A percentile compares a stretch with the other conserved stretches of the same genome.
Evolutionary conservation across 202 grass and related monocot species (phyloP).

Genomic region (Thinopyrum obtusiflorum): DNA sequence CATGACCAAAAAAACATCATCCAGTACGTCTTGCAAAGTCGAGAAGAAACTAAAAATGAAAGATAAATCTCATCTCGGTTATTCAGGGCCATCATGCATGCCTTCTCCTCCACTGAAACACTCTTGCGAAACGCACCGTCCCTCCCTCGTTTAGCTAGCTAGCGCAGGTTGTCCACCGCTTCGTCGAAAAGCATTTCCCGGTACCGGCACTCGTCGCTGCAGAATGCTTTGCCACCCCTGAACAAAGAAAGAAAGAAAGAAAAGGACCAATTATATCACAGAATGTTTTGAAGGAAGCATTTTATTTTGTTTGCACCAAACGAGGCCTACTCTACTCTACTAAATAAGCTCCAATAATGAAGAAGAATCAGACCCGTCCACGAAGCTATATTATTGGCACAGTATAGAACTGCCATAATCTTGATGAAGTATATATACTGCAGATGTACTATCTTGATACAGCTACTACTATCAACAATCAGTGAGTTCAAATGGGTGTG

Average conservation of each 20-base stretch:
- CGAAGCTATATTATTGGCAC: too few species aligned
- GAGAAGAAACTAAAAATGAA: slow-evolving; percentile 1
- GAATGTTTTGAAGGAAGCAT: neutral
- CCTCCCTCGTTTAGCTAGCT: slow-evolving; percentile 12
- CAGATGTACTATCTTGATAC: neutral
- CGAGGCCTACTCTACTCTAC: too few species aligned
- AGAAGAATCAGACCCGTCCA: too few species aligned
- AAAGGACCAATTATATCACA: slow-evolving; percentile 30
- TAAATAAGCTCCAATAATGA: too few species aligned
- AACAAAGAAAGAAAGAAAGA: slow-evolving; percentile 22
- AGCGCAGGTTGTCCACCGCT: slow-evolving; percentile 46
- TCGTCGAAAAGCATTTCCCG: slow-evolving; percentile 53
- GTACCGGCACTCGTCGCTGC: slow-evolving; percentile 59
- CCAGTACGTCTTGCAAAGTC: slow-evolving; percentile 24
- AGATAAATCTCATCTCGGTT: slow-evolving; percentile 35
- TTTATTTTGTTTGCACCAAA: too few species aligned
- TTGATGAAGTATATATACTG: neutral
- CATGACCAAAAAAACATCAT: slow-evolving; percentile 40
- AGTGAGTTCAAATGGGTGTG: too few species aligned
- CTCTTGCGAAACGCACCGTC: neutral
- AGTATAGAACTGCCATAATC: too few species aligned
- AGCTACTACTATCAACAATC: neutral
- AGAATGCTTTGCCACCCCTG: slow-evolving; percentile 65
- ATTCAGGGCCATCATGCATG: slow-evolving; percentile 35
- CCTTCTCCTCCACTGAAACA: slow-evolving; percentile 39